Percentiles rank a stretch among this genome's conserved stretches.
phyloP scores from a whole-genome alignment of 2,329 filamentous ascomycete species.

The Daldinia sp. region DNA sequence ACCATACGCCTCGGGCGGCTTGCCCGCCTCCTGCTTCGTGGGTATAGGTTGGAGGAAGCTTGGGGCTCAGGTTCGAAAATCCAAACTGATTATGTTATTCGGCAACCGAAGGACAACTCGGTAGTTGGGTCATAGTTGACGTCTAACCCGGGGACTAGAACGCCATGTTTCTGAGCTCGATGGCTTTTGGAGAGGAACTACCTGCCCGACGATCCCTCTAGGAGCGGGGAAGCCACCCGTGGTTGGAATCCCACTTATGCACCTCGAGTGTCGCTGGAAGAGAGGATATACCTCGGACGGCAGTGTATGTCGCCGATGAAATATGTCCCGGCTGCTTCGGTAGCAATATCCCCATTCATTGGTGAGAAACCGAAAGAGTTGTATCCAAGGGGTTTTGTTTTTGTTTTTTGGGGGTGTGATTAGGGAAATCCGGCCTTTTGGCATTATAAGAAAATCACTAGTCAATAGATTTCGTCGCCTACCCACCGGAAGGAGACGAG shows the following conservation, averaged over 20 bases:
- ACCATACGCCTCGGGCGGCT: neutral
- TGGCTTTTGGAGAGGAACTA: slow-evolving; percentile 1
- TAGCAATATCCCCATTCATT: neutral
- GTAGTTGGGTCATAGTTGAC: neutral
- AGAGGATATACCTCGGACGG: neutral
- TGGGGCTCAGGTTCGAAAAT: neutral
- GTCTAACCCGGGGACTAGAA: neutral
- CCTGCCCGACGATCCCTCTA: neutral
- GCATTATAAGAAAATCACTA: neutral
- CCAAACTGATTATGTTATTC: neutral
- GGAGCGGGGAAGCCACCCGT: neutral
- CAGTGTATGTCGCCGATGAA: slow-evolving; percentile 2
- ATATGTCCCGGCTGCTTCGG: slow-evolving; percentile 3
- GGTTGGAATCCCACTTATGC: neutral
- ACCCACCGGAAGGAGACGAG: neutral
- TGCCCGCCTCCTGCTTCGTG: neutral
- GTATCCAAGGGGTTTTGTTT: neutral
- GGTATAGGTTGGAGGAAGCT: neutral
- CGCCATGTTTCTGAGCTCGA: neutral
- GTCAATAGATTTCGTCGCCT: neutral
- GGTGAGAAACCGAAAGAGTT: neutral
- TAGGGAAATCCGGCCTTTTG: neutral
- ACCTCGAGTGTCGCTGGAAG: neutral
- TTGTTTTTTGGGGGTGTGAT: neutral
- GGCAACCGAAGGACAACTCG: neutral